Evolutionary conservation across 257 asterid genomes (phyloP).

Genomic region (Solanum arcanum): DNA sequence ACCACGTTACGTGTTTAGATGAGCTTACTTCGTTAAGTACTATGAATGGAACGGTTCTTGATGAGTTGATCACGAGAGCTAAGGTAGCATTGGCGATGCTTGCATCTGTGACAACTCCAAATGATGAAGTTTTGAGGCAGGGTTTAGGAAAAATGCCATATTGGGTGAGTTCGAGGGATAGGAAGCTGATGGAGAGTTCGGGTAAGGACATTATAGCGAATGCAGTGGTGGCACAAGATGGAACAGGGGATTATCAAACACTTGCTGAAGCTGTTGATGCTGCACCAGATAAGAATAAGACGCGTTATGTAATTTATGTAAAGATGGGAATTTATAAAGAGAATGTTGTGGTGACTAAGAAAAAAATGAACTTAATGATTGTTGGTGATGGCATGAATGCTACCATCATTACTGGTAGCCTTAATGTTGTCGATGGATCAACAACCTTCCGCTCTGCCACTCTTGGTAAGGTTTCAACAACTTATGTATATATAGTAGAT

Average conservation of each 20-base stretch:
- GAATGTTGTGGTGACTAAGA: conserved; percentile 30
- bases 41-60: not conserved
- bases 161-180: conserved; percentile 28
- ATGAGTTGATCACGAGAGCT: conserved; percentile 21
- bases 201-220: conserved; percentile 19
- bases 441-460: conserved; percentile 48
- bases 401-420: conserved; percentile 31
- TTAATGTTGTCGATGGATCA: conserved; percentile 35
- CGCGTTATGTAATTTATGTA: conserved; percentile 27
- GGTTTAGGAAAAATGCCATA: conserved; percentile 11
- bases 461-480: conserved; percentile 25
- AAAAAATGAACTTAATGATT: conserved; percentile 38
- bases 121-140: not conserved
- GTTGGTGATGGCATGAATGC: conserved; percentile 45
- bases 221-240: conserved; percentile 34
- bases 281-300: conserved; percentile 22
- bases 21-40: not conserved
- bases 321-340: conserved; percentile 45
- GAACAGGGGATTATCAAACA: conserved; percentile 27
- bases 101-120: not conserved
- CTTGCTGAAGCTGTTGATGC: conserved; percentile 38
- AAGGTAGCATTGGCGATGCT: conserved; percentile 28
- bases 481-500: not conserved
- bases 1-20: conserved; percentile 29
- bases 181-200: conserved; percentile 18